Conservation (phyloP, 306 rosid genomes). For the Rubus parviflorus region DNA sequence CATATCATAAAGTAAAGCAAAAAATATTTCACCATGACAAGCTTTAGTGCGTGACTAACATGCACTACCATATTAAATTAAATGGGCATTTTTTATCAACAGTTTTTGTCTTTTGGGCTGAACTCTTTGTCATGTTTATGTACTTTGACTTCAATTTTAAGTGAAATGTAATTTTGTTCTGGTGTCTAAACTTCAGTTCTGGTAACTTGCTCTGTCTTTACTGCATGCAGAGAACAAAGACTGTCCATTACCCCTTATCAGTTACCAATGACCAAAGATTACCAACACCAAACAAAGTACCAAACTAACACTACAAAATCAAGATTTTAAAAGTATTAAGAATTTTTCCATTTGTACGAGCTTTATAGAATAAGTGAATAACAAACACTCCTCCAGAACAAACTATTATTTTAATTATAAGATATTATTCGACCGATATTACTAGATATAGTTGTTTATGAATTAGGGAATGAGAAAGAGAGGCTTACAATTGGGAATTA, state of each 20-base stretch:
- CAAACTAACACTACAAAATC: conserved; percentile 2
- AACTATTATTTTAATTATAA: not conserved
- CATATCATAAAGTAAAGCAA: not conserved
- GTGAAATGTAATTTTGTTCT: not conserved
- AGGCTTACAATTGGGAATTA: conserved; percentile 72
- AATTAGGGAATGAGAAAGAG: conserved; percentile 9
- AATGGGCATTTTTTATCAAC: not conserved
- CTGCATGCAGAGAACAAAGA: not conserved
- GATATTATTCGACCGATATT: not conserved
- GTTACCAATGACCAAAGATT: not conserved
- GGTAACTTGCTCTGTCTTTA: not conserved
- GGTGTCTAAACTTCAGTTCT: not conserved
- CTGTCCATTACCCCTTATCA: not conserved
- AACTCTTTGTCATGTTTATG: not conserved
- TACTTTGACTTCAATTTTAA: conserved; percentile 3
- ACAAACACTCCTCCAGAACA: conserved; percentile 3
- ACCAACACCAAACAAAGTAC: not conserved
- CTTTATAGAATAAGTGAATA: not conserved
- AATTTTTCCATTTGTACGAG: not conserved
- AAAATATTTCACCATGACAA: not conserved
- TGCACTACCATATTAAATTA: conserved; percentile 7
- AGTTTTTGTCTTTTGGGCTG: not conserved
- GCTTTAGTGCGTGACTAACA: not conserved
- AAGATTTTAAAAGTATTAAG: not conserved
- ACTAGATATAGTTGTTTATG: not conserved